Evolutionary conservation across 345 rosid genomes (phyloP), one percentile per base, ranked within the genome.

Genomic region (Ceriops zippeliana): DNA sequence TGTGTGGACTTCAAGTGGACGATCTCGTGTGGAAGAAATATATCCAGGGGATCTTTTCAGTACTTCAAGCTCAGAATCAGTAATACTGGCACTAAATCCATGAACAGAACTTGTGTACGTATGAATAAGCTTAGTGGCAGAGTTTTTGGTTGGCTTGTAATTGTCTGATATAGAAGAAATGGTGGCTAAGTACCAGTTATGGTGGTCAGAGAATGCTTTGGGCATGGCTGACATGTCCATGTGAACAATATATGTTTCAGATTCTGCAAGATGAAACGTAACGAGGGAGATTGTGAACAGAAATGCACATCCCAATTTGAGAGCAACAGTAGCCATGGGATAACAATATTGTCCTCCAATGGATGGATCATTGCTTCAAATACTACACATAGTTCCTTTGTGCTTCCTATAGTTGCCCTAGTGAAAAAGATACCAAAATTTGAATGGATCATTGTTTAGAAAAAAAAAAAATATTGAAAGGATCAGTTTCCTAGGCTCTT

Each of bases 221-320:
- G 81, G 81, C 79, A 73, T 80, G 67, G 74, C 81, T 60, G 79
- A 59, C 2, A 32, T 9, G 77, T 77, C 77, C 83, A 76, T 80
- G 31, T 70, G 78, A 38, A 80, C 49, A 58, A 80, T 74, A 58
- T 71, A 70, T 42, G 80, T 67, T n/a, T 52, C 62, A 51, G 80
- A 70, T 47, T 26, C 32, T 61, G 78, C 67, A 20, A 34, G 24
- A 64, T 47, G 32, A 38, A 67, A 59, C 15, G 61, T 9, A 42
- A 60, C n/a, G n/a, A 69, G 31, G 65, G 65, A 67, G 74, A 75
- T 2, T 22, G 58, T 37, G 56, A 71, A 52, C 10, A 79, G 27
- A 73, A 70, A 2, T 35, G 10, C 22, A 21, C 51, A 56, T 30
- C 22, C 20, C 65, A 57, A 24, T 24, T 49, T 42, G 30, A 65